Evolutionary conservation across 345 rosid genomes (phyloP), one percentile per base, ranked within the genome.

Genomic region (Erodium maritimum): DNA sequence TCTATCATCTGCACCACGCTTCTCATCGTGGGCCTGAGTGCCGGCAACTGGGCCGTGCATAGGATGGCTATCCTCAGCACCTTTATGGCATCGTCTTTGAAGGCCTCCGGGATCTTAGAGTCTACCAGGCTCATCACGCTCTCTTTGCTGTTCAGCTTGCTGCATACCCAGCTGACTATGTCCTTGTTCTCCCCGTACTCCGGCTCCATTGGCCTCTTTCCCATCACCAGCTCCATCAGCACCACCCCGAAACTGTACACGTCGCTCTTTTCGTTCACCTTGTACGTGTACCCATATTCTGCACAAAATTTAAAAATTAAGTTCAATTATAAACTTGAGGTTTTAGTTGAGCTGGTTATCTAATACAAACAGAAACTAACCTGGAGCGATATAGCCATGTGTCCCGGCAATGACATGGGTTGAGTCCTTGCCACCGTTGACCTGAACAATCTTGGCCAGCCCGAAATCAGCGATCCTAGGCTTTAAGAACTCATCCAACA

Each of bases 381-480:
- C 96, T 58, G 96, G 99, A 71, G 99, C 99, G 21, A 93, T 93
- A 73, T 93, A 93, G 17, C 99, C 99, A 11, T 68, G 80, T 17
- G 96, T 93, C 69, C 99, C 99, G 0, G 96, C 89, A 46, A 93
- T 82, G 19, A 85, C 83, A 21, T 66, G 83, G 19, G 91, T 86
- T 19, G 95, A 75, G 58, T 86, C 95, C 66, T 71, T 74, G 34
- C 75, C 71, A 0, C 73, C 72, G 21, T 67, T 66, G 20, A 71
- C 67, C 33, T 81, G 91, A 71, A 84, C 82, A 65, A 89, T 86
- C 82, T 85, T 93, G 23, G 99, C 94, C 11, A 89, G 94, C 23
- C 99, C 99, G 1, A 93, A 93, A 82, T 93, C 95, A 0, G 96
- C 99, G 61, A 93, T 93, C 58, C 88, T 74, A 25, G 99, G 96